A percentile compares a stretch with the other conserved stretches of the same genome.
These are phyloP conservation scores for Venturia carpophila DNA, from an alignment of 2,329 filamentous ascomycete genomes.

Conservation along the genomic window DNA sequence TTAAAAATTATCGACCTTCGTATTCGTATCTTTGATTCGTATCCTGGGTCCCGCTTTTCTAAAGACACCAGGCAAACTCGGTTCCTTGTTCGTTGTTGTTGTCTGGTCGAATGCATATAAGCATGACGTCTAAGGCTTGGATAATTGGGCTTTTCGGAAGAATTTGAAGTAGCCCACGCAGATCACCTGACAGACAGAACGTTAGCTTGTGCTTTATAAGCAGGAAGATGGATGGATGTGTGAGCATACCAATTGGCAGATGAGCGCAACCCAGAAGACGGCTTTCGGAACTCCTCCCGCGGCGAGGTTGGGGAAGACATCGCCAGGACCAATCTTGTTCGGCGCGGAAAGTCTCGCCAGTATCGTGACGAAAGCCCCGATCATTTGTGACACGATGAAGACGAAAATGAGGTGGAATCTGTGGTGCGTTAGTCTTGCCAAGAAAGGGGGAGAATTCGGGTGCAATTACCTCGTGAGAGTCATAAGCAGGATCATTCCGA, in stretches of 20 bases:
- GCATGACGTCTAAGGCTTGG: conserved; percentile 38
- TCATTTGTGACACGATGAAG: conserved; percentile 52
- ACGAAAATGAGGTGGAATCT: conserved; percentile 57
- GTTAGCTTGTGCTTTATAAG: neutral
- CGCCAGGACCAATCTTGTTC: conserved; percentile 52
- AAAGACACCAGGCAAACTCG: too few species aligned
- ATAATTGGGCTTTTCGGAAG: conserved; percentile 52
- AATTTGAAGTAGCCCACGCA: conserved; percentile 51
- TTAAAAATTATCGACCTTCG: neutral
- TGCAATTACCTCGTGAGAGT: conserved; percentile 43
- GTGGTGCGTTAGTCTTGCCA: neutral
- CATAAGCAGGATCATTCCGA: conserved; percentile 60
- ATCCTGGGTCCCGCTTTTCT: neutral
- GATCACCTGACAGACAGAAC: conserved; percentile 42
- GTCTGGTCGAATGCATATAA: neutral
- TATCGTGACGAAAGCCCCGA: conserved; percentile 56
- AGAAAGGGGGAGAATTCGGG: neutral
- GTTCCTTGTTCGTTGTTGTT: neutral
- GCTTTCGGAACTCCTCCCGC: conserved; percentile 38
- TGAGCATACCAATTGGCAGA: neutral
- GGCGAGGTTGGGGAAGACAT: conserved; percentile 56
- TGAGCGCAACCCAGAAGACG: conserved; percentile 55
- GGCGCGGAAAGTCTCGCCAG: conserved; percentile 53
- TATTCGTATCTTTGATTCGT: neutral
- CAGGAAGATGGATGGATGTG: neutral